phyloP scores from a whole-genome alignment of 1,284 basidiomycete genomes.

The Mixia osmundae region DNA sequence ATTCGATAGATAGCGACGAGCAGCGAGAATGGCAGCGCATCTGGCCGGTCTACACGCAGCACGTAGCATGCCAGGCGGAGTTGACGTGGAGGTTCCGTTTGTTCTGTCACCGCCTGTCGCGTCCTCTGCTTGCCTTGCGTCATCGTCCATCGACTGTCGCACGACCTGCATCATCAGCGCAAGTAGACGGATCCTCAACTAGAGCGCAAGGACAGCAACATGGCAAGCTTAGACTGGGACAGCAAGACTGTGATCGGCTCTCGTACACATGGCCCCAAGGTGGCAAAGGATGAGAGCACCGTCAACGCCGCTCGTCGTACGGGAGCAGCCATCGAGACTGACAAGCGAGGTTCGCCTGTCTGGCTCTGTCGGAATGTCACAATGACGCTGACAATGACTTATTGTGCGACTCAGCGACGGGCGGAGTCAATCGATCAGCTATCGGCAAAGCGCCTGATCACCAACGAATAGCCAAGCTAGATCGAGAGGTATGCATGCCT shows the following conservation, averaged over 20 bases:
- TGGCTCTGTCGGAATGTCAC: neutral
- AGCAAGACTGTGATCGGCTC: conserved; percentile 48
- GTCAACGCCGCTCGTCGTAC: conserved; percentile 23
- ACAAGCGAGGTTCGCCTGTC: conserved; percentile 22
- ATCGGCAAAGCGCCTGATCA: conserved; percentile 51
- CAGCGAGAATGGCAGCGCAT: no score
- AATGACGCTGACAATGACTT: neutral
- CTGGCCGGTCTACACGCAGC: no score
- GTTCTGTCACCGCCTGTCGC: no score
- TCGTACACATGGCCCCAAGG: conserved; percentile 40
- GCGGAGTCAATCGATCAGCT: conserved; percentile 12
- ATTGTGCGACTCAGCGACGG: neutral
- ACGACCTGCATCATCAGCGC: no score
- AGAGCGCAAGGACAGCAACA: conserved; percentile 3
- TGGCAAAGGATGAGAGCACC: conserved; percentile 18
- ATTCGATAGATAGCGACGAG: no score
- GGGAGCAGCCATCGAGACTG: conserved; percentile 25
- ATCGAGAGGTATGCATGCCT: conserved; percentile 34
- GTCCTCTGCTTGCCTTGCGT: no score
- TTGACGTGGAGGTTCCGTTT: no score
- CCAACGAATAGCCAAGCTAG: conserved; percentile 76
- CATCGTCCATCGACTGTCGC: no score
- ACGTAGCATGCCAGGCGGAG: no score
- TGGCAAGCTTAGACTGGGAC: conserved; percentile 34
- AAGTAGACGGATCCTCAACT: neutral